Conservation (phyloP, 352 stramenopile species). For the Pythium brachiatum region DNA sequence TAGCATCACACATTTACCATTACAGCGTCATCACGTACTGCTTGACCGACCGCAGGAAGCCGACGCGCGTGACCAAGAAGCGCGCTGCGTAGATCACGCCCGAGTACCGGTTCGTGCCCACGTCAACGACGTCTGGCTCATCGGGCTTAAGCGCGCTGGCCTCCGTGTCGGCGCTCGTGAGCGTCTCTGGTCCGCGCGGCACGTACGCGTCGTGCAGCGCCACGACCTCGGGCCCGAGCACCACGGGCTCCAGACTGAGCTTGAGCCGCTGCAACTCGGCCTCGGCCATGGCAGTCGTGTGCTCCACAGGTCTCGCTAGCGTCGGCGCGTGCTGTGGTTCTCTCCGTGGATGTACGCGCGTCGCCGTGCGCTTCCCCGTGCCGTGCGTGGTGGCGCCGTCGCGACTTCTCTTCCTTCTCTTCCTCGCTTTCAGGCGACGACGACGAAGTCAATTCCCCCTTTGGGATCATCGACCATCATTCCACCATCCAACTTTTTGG, state of each 20-base stretch:
- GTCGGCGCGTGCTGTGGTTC: background rate
- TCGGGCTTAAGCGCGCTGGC: conserved; percentile 28
- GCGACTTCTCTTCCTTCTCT: background rate
- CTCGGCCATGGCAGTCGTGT: conserved; percentile 19
- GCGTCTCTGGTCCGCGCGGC: conserved; percentile 62
- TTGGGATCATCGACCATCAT: conserved; percentile 8
- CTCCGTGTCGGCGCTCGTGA: conserved; percentile 52
- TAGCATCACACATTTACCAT: background rate
- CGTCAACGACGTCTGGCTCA: conserved; percentile 44
- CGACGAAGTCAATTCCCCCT: conserved; percentile 27
- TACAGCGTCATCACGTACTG: conserved; percentile 26
- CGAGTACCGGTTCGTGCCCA: conserved; percentile 64
- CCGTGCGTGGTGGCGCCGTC: background rate
- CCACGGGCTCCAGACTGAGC: conserved; percentile 49
- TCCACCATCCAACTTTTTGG: background rate
- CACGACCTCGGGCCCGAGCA: conserved; percentile 50
- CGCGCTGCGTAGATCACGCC: conserved; percentile 82
- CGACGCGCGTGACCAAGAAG: conserved; percentile 84
- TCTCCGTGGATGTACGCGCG: background rate
- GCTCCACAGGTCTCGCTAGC: background rate
- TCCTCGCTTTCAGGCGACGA: background rate
- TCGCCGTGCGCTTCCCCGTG: background rate
- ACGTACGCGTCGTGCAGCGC: conserved; percentile 64
- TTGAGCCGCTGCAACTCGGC: conserved; percentile 68
- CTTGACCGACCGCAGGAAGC: conserved; percentile 75